Base-by-base conservation (phyloP, 2,329 filamentous ascomycete genomes). In the Celoporthe dispersa region DNA sequence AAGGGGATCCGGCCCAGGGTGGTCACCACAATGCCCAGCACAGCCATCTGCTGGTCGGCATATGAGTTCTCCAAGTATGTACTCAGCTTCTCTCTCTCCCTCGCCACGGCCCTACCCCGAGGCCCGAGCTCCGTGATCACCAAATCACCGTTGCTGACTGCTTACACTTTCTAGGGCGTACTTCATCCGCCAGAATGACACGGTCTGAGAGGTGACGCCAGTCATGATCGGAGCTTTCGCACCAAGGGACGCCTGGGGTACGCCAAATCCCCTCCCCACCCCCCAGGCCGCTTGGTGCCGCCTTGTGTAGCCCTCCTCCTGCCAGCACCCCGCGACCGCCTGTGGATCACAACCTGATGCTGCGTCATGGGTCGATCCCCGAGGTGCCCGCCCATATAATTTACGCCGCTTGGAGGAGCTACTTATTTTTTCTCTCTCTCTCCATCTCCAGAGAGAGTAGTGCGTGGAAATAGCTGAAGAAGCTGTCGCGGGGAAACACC, bases 21-120 rank as follows among this genome's bases (percentile, higher is more conserved):
- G 63, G 90, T 99, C 73, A 98, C 94, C 14, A 97, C 96, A 1
- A 98, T 98, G 92, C 96, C 96, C 28, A 98, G 94, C 83, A 99
- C 96, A 44, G 96, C 96, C n/a, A 99, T 99, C 78, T 99, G 96
- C 86, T 99, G 96, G 96, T 96, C 89, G 53, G 88, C 88, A 39
- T 91, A 91, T 75, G 89, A 91, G 76, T 89, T 89, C 73, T 91
- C 87, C 75, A 91, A 91, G 89, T 90, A 81, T 77, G 87, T 82
- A 31, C 22, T 35, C 16, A n/a, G n/a, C 33, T 22, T 6, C 22
- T n/a, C 48, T 16, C 25, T 31, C 14, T 19, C 53, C 51, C 9
- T 28, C 4, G 22, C 25, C 11, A 28, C 41, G 41, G 16, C 16
- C 16, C 41, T 55, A 14, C 12, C 25, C 25, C n/a, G 9, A 5